A percentile compares a stretch with the other conserved stretches of the same genome.
Conservation (phyloP, 2,329 filamentous ascomycete species). For the Lachnum nothofagi region DNA sequence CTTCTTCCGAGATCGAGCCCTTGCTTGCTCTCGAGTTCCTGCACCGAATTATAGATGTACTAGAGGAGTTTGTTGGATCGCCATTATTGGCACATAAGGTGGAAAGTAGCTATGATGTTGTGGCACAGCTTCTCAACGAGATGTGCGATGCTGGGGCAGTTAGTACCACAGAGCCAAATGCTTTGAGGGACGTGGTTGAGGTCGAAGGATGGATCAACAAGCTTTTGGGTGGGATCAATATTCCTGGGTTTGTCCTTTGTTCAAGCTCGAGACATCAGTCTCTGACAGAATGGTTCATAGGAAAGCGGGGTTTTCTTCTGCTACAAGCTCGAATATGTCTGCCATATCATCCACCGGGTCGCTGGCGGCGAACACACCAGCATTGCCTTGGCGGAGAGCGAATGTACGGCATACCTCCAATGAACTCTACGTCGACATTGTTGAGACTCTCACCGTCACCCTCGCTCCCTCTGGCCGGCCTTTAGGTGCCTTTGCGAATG, state of each 20-base stretch:
- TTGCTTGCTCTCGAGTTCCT: conserved; percentile 90
- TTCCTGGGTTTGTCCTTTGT: conserved; percentile 61
- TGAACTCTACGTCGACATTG: conserved; percentile 91
- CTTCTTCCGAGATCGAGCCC: conserved; percentile 82
- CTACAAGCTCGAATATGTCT: conserved; percentile 29
- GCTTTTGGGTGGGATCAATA: conserved; percentile 76
- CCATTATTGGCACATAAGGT: conserved; percentile 82
- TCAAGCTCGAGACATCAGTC: conserved; percentile 9
- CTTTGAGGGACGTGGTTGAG: conserved; percentile 83
- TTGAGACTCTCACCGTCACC: conserved; percentile 83
- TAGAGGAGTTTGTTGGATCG: conserved; percentile 90
- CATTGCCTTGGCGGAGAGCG: conserved; percentile 79
- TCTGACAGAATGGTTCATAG: conserved; percentile 11
- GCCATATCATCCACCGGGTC: conserved; percentile 31
- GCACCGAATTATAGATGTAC: conserved; percentile 82
- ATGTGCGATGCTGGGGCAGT: conserved; percentile 95
- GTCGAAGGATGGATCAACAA: conserved; percentile 88
- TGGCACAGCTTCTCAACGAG: conserved; percentile 85
- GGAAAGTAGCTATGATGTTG: conserved; percentile 85
- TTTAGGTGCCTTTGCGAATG: conserved; percentile 79
- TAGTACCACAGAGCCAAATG: conserved; percentile 87
- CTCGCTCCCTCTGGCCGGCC: conserved; percentile 86
- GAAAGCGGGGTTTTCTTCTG: conserved; percentile 29
- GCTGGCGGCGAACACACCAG: conserved; percentile 43
- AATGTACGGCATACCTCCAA: conserved; percentile 96